phyloP scores from a whole-genome alignment of 805 yeast genomes.

The Hermanozyma aechmeae region DNA sequence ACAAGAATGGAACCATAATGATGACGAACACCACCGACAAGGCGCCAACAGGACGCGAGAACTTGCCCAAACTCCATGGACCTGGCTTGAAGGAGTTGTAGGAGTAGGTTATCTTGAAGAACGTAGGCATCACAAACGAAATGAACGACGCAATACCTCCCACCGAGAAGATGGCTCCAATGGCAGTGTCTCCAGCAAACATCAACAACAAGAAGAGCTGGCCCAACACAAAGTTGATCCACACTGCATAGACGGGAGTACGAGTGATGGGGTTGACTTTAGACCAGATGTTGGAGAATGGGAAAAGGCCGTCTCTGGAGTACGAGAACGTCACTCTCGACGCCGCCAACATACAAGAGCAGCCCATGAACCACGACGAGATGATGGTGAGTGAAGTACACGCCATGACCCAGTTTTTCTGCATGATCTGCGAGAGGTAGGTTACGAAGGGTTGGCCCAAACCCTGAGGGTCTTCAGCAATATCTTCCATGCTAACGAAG shows the following conservation, averaged over 20 bases:
- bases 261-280: conserved; percentile 40
- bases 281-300: conserved; percentile 42
- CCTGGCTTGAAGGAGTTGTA: conserved; percentile 48
- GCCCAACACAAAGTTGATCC: conserved; percentile 48
- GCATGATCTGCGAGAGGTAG: conserved; percentile 41
- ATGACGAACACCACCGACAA: conserved; percentile 41
- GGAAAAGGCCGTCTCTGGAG: conserved; percentile 61
- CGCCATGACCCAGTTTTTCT: conserved; percentile 29
- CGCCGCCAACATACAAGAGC: conserved; percentile 55
- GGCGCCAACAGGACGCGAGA: conserved; percentile 39
- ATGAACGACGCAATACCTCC: conserved; percentile 64
- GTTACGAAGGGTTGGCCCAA: conserved; percentile 54
- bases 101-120: conserved; percentile 48
- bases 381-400: conserved; percentile 36
- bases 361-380: conserved; percentile 42
- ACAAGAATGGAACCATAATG: conserved; percentile 51
- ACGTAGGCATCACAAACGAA: conserved; percentile 57
- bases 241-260: conserved; percentile 60
- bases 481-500: conserved; percentile 37
- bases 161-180: conserved; percentile 63
- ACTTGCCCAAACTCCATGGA: conserved; percentile 57
- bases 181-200: conserved; percentile 58
- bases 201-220: conserved; percentile 46
- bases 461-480: conserved; percentile 39
- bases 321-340: conserved; percentile 61